Percentiles rank a stretch among this genome's conserved stretches.
phyloP scores from a whole-genome alignment of 1,284 basidiomycete species.

The Acaromyces ingoldii region DNA sequence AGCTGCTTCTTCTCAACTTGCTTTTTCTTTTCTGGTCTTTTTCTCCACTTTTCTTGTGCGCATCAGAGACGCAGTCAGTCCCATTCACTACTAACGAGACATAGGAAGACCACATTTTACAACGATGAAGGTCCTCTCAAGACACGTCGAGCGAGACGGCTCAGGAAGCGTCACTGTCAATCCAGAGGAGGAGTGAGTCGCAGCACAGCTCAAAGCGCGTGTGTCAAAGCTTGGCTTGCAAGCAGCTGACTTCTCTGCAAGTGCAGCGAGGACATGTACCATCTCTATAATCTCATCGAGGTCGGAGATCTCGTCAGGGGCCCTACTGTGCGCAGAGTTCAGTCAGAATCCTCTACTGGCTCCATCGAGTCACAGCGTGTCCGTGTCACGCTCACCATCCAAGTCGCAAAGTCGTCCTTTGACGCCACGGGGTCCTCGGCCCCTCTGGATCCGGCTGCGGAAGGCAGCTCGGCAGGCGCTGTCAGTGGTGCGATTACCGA shows the following conservation, averaged over 20 bases:
- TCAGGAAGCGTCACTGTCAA: conserved; percentile 43
- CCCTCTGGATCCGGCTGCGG: conserved; percentile 32
- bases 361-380: conserved; percentile 88
- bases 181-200: conserved; percentile 47
- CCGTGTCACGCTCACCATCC: conserved; percentile 75
- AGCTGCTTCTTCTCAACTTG: too few relatives aligned
- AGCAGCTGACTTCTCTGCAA: background rate
- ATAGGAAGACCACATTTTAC: too few relatives aligned
- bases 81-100: too few relatives aligned
- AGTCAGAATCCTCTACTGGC: conserved; percentile 77
- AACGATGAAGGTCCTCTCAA: conserved; percentile 44
- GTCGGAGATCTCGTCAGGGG: conserved; percentile 78
- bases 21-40: too few relatives aligned
- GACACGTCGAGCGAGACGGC: conserved; percentile 47
- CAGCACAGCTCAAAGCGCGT: background rate
- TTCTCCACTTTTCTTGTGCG: too few relatives aligned
- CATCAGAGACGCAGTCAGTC: too few relatives aligned
- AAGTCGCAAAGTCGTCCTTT: conserved; percentile 62
- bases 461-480: conserved; percentile 11
- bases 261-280: conserved; percentile 88
- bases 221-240: background rate
- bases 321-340: conserved; percentile 71
- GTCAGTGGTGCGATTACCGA: conserved; percentile 5
- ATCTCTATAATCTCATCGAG: conserved; percentile 91
- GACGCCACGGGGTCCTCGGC: conserved; percentile 37